Base-by-base conservation (phyloP, 2,329 filamentous ascomycete species). In the Ilyonectria mors-panacis region DNA sequence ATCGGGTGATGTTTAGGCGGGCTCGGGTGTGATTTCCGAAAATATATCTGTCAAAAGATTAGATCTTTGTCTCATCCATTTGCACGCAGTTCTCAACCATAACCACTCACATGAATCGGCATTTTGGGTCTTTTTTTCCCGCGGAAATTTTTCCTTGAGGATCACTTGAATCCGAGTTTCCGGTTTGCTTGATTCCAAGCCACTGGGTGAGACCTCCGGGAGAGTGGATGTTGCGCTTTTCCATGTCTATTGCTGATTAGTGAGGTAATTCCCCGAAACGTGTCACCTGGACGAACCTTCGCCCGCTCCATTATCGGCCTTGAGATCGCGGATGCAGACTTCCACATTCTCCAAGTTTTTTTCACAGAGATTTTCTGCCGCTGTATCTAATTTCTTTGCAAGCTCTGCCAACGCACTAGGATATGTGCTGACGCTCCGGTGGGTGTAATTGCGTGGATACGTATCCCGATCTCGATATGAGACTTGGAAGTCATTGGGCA, bases 341-440 rank as follows among this genome's bases (percentile, higher is more conserved):
- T 63, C 60, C 13, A 63, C 15, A 3, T 17, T n/a, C 2, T 8
- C 1, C 1, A 39, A 2, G n/a, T 57, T 21, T 9, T 48, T 33
- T 28, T 63, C 51, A 23, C 9, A 57, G n/a, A 63, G 53, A 21
- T 57, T 10, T 30, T 50, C 53, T 6, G 60, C 23, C 13, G 54
- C 60, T 5, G 19, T 13, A 4, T 63, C 23, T 21, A 63, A 6
- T 30, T 33, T 57, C 10, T 48, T 42, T 9, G 17, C 15, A 23
- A 42, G 51, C 23, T 63, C 60, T 19, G 44, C 45, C 26, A 63
- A 44, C 39, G 53, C 60, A 58, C 60, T 63, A 1, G 51, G 60
- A 51, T 63, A 63, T 17, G 60, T 63, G 53, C 53, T 63, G 15
- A 57, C 53, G 21, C 53, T 63, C 23, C 44, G n/a, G 42, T 51